These are phyloP conservation scores for Umbellularia californica DNA, from an alignment of 164 flowering plant species.

Conservation along the genomic window DNA sequence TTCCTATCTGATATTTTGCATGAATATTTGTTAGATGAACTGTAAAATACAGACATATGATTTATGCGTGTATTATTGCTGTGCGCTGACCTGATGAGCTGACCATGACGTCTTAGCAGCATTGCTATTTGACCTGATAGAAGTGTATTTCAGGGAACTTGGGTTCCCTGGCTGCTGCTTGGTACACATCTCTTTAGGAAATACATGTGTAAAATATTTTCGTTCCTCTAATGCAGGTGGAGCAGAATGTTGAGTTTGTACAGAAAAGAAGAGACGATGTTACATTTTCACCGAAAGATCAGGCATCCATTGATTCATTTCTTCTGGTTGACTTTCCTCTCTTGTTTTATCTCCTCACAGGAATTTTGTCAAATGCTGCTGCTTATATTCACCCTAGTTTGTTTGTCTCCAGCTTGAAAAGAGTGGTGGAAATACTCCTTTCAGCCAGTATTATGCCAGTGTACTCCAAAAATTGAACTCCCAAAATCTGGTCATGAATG, in stretches of 20 bases:
- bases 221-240: constrained; percentile 44
- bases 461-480: constrained; percentile 16
- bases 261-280: constrained; percentile 75
- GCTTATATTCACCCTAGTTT: background rate
- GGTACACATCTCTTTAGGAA: background rate
- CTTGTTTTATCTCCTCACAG: background rate
- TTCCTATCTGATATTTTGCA: too few species aligned
- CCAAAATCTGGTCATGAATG: constrained; percentile 5
- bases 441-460: constrained; percentile 24
- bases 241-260: constrained; percentile 74
- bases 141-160: background rate
- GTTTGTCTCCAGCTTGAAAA: constrained; percentile 18
- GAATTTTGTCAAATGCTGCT: background rate
- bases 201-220: background rate
- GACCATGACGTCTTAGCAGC: background rate
- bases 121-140: background rate
- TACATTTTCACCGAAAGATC: constrained; percentile 79
- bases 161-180: background rate
- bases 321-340: constrained; percentile 57
- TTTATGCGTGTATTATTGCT: too few species aligned
- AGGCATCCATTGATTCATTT: constrained; percentile 64
- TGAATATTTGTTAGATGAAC: background rate
- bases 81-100: too few species aligned
- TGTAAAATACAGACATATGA: background rate
- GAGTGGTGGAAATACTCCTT: constrained; percentile 18